Conservation (phyloP, 305 asterid species). For the Solanum hybrid region DNA sequence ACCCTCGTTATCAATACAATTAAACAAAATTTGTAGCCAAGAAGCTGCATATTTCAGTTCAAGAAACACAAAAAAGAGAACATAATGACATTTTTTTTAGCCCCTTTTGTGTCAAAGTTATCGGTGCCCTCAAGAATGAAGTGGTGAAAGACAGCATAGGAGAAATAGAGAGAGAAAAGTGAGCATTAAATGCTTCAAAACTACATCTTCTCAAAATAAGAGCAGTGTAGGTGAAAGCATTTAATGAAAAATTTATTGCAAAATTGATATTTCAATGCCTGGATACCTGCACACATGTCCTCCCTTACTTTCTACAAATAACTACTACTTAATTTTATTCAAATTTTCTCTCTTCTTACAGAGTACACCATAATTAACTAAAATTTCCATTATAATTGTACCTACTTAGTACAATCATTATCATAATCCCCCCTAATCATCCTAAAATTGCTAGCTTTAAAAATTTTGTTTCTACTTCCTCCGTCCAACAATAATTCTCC, state of each 20-base stretch:
- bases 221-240: conserved; percentile 37
- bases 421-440: not conserved
- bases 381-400: not conserved
- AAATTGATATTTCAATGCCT: conserved; percentile 27
- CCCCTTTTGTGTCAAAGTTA: not conserved
- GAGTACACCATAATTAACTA: not conserved
- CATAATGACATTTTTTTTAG: not conserved
- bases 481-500: not conserved
- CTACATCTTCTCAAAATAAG: conserved; percentile 22
- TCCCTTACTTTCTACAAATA: conserved; percentile 4
- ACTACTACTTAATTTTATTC: not conserved
- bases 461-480: not conserved
- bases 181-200: conserved; percentile 46
- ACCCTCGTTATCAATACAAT: not conserved
- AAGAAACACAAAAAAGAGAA: not conserved
- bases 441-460: not conserved
- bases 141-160: conserved; percentile 20
- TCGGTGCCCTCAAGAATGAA: conserved; percentile 7
- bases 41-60: not conserved
- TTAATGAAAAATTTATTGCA: conserved; percentile 31
- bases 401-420: not conserved
- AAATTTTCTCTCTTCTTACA: not conserved
- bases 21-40: not conserved
- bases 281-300: conserved; percentile 31
- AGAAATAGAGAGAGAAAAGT: conserved; percentile 14